A percentile compares a stretch with the other conserved stretches of the same genome.
Conservation (phyloP, 73 alveolate species). For the Paramecium bursaria region DNA sequence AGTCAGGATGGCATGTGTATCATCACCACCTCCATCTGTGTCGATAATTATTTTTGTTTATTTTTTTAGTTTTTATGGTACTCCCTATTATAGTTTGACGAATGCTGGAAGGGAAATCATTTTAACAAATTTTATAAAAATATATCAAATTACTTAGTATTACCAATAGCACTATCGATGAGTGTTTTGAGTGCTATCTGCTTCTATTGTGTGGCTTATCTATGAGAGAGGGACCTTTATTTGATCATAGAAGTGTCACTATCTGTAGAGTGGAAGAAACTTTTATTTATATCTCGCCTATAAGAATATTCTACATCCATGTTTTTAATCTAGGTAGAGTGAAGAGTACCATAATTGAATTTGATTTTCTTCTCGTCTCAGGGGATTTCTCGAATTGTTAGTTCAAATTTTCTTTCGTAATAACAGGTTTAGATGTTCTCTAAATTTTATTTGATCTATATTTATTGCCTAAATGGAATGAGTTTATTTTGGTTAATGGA, state of each 20-base stretch:
- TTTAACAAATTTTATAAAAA: not conserved
- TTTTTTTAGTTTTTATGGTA: slow-evolving; percentile 49
- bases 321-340: too few relatives aligned
- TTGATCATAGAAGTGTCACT: not conserved
- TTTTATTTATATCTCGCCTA: not conserved
- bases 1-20: slow-evolving; percentile 44
- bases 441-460: not conserved
- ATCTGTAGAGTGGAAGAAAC: not conserved
- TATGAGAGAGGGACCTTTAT: too few relatives aligned
- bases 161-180: not conserved
- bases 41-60: slow-evolving; percentile 38
- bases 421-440: not conserved
- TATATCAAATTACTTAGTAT: not conserved
- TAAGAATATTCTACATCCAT: not conserved
- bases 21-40: slow-evolving; percentile 57
- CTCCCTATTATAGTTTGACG: slow-evolving; percentile 36
- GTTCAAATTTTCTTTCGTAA: not conserved
- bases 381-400: too few relatives aligned
- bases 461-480: not conserved
- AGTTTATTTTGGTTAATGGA: too few relatives aligned
- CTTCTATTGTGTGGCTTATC: too few relatives aligned
- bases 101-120: slow-evolving; percentile 59
- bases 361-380: not conserved
- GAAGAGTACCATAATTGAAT: not conserved
- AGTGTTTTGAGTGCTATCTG: slow-evolving; percentile 2